Conservation (phyloP, 371 early-diverging fungal genomes). For the Mucor indicus region DNA sequence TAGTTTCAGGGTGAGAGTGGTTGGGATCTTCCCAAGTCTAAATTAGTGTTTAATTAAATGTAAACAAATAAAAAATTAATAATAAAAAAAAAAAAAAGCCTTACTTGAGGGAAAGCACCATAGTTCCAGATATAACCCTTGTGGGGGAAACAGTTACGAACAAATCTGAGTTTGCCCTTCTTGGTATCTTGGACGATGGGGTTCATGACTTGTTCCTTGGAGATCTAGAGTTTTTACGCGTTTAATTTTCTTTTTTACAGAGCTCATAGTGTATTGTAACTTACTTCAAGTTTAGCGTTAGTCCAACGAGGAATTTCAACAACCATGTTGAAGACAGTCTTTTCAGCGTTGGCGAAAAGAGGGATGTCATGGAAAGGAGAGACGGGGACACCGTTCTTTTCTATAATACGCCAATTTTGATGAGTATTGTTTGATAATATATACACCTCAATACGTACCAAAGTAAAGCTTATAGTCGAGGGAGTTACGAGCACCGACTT, state of each 20-base stretch:
- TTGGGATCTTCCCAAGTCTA: constrained; percentile 96
- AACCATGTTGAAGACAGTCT: constrained; percentile 82
- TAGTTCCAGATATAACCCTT: constrained; percentile 98
- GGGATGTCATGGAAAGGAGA: constrained; percentile 97
- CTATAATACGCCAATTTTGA: constrained; percentile 1
- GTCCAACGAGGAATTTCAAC: constrained; percentile 96
- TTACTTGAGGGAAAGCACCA: constrained; percentile 82
- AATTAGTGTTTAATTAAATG: neutral
- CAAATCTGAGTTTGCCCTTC: constrained; percentile 91
- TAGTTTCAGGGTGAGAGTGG: constrained; percentile 74
- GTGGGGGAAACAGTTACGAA: constrained; percentile 93
- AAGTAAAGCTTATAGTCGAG: constrained; percentile 84
- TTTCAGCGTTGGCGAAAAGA: constrained; percentile 70
- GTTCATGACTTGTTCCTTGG: constrained; percentile 80
- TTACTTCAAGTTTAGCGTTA: constrained; percentile 94
- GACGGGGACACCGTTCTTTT: constrained; percentile 48
- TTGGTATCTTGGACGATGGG: constrained; percentile 96
- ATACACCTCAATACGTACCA: constrained; percentile 47
- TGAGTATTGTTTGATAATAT: too few relatives aligned
- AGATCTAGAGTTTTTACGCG: constrained; percentile 66
- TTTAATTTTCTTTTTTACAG: neutral
- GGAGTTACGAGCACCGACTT: constrained; percentile 81
- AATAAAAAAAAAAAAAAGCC: neutral
- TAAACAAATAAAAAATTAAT: neutral
- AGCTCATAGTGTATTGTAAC: neutral